Base-by-base conservation (phyloP, 768 basidiomycete genomes). In the Asterophora lycoperdoides region DNA sequence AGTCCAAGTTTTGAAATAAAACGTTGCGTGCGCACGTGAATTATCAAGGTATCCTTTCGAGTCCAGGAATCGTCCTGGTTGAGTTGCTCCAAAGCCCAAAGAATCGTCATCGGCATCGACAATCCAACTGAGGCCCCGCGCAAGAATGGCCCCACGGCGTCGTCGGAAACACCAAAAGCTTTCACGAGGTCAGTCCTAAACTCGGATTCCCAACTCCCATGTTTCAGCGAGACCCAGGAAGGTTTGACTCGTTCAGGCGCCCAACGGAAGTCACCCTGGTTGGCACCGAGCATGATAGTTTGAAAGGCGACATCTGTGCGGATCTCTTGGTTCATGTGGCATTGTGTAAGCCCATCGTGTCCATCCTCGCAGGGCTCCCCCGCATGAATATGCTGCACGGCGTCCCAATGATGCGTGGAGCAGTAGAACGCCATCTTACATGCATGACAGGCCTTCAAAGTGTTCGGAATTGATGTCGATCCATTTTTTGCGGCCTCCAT, bases 371-470 rank as follows among this genome's bases (percentile, higher is more conserved):
- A 63, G 0, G 61, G 56, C 14, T 42, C 49, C 35, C 40, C 32
- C 6, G 41, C 15, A 28, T 67, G 65, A 2, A 48, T 19, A 4
- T 48, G 48, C 36, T 45, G 46, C 3, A 56, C 59, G 29, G 55
- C 53, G 1, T 52, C 46, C 56, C 57, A 60, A 42, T 67, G 65
- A 2, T 46, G 55, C 5, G 54, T 41, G 15, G 58, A 61, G 49
- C 64, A 67, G 46, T 54, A 65, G 41, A 63, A 65, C 8, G 54
- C 51, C 30, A 61, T 29, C 10, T 58, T 49, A 47, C 65, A 67
- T 6, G 41, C 41, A 2, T 50, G 47, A 48, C 65, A 67, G 18
- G 65, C 44, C 2, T 36, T 46, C 4, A 65, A 48, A 2, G 41
- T 41, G 10, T 36, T 23, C 13, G 47, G 51, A 13, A 50, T 32